Conservation (phyloP, 2,329 filamentous ascomycete species). For the Penicillium decumbens region DNA sequence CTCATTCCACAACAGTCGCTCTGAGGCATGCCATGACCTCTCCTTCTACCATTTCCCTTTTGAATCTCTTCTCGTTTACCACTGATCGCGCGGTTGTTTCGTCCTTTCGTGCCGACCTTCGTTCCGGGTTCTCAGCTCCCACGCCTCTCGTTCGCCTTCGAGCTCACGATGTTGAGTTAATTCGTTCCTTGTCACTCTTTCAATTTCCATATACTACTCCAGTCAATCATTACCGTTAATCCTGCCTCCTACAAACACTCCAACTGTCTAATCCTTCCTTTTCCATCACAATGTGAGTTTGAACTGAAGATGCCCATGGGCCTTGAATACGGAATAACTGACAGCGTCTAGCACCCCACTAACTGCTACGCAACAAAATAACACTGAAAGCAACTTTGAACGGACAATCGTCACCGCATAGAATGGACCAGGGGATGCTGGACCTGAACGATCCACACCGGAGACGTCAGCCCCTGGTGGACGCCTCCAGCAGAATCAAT, state of each 20-base stretch:
- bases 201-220: constrained; percentile 4
- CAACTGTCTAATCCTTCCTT: not conserved
- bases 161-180: constrained; percentile 10
- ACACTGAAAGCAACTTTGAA: not conserved
- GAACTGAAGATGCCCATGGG: not conserved
- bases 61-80: not conserved
- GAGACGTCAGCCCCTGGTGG: constrained; percentile 21
- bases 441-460: constrained; percentile 16
- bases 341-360: not conserved
- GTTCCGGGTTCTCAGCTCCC: constrained; percentile 11
- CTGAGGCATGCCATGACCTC: constrained; percentile 16
- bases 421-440: constrained; percentile 14
- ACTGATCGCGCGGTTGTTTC: not conserved
- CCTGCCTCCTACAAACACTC: not conserved
- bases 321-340: not conserved
- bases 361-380: not conserved
- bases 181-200: constrained; percentile 13
- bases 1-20: constrained; percentile 18
- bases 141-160: constrained; percentile 4
- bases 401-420: not conserved
- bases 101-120: constrained; percentile 3
- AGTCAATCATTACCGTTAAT: constrained; percentile 17
- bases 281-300: not conserved
- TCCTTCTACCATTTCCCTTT: constrained; percentile 1
- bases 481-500: constrained; percentile 21